phyloP scores from a whole-genome alignment of 768 basidiomycete genomes.

The Tulasnella sp. region DNA sequence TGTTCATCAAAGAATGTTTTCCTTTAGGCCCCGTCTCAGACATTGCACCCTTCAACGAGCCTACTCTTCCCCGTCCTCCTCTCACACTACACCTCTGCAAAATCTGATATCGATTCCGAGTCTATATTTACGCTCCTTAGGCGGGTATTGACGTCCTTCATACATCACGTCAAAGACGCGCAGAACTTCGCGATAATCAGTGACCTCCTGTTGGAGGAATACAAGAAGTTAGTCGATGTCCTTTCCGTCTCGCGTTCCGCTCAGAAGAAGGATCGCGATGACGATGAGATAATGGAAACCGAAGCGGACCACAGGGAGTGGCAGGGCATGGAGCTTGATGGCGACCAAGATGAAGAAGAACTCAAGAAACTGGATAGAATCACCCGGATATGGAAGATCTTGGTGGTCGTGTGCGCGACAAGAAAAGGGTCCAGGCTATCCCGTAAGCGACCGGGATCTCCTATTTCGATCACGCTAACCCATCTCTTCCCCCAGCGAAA shows the following conservation, averaged over 20 bases:
- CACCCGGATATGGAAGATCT: conserved; percentile 33
- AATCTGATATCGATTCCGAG: conserved; percentile 27
- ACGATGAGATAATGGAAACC: not conserved
- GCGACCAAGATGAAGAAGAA: not conserved
- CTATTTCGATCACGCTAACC: conserved; percentile 10
- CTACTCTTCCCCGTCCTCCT: conserved; percentile 52
- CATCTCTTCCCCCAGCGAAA: conserved; percentile 24
- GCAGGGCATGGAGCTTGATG: too few relatives aligned
- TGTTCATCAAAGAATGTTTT: not conserved
- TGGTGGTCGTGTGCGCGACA: conserved; percentile 47
- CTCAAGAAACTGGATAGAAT: not conserved
- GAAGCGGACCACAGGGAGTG: too few relatives aligned
- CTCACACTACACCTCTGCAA: conserved; percentile 32
- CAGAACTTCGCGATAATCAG: conserved; percentile 51
- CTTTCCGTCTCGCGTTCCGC: too few relatives aligned
- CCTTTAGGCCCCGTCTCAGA: conserved; percentile 56
- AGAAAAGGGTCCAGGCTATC: conserved; percentile 60
- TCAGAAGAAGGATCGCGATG: not conserved
- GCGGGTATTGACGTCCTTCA: conserved; percentile 63
- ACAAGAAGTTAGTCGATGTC: not conserved
- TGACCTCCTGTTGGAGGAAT: conserved; percentile 37
- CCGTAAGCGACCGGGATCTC: conserved; percentile 32
- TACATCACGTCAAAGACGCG: conserved; percentile 68
- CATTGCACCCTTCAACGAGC: conserved; percentile 62
- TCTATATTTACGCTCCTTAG: conserved; percentile 47